Conservation (phyloP, 345 rosid species). For the Isatis tinctoria region DNA sequence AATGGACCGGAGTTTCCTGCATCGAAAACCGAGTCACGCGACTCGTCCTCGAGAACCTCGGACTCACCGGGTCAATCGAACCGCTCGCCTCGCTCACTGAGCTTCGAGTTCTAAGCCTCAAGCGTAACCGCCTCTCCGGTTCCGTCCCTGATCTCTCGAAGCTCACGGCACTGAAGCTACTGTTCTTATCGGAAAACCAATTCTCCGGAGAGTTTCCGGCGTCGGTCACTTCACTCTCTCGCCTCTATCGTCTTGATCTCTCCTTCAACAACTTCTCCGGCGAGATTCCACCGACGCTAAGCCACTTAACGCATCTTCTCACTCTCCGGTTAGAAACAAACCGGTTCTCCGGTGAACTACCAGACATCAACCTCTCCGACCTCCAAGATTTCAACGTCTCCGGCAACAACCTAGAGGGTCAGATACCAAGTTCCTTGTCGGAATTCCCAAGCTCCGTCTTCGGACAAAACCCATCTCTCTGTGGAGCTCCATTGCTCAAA, state of each 20-base stretch:
- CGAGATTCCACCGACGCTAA: conserved; percentile 44
- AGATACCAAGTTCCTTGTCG: conserved; percentile 62
- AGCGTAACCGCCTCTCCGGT: conserved; percentile 60
- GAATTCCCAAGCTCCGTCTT: conserved; percentile 60
- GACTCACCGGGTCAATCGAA: conserved; percentile 52
- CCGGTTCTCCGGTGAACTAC: conserved; percentile 52
- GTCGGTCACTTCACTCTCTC: conserved; percentile 40
- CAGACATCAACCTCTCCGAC: conserved; percentile 41
- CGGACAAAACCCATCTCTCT: conserved; percentile 50
- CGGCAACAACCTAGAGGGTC: conserved; percentile 54
- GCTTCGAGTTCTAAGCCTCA: conserved; percentile 80
- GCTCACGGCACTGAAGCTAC: conserved; percentile 67
- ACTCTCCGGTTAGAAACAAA: conserved; percentile 72
- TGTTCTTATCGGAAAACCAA: conserved; percentile 65
- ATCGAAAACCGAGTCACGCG: conserved; percentile 53
- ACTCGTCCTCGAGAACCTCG: conserved; percentile 63
- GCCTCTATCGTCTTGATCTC: conserved; percentile 82
- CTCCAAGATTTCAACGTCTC: conserved; percentile 82
- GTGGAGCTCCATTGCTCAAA: conserved; percentile 56
- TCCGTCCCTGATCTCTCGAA: conserved; percentile 58
- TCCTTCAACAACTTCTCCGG: conserved; percentile 77
- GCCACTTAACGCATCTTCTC: conserved; percentile 61
- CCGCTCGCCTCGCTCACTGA: conserved; percentile 51
- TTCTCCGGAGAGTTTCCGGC: conserved; percentile 66
- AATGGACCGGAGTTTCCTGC: conserved; percentile 75